A percentile compares a stretch with the other conserved stretches of the same genome.
These are phyloP conservation scores for Candida sp. DNA, from an alignment of 1,139 yeast species.

Conservation along the genomic window DNA sequence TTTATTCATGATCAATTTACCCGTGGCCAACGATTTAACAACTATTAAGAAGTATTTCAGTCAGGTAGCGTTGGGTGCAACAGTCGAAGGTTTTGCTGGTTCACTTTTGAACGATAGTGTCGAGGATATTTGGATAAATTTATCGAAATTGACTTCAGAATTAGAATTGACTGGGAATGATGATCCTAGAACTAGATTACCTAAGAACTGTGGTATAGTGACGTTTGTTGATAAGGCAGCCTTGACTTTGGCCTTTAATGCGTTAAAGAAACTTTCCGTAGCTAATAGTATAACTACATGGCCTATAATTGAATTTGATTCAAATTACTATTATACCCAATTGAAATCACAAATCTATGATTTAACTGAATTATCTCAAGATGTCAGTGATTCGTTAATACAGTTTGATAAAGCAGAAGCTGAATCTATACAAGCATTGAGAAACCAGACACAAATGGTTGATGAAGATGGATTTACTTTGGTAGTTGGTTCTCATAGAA, in stretches of 20 bases:
- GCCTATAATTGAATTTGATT: constrained; percentile 28
- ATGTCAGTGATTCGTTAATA: constrained; percentile 57
- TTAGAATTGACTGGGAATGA: constrained; percentile 34
- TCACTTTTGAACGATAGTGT: constrained; percentile 37
- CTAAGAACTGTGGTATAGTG: constrained; percentile 70
- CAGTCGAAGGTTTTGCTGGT: constrained; percentile 47
- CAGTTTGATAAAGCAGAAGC: constrained; percentile 74
- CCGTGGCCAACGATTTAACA: constrained; percentile 54
- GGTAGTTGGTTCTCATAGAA: constrained; percentile 84
- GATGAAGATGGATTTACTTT: constrained; percentile 94
- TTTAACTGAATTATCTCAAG: constrained; percentile 40
- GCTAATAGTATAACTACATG: constrained; percentile 21
- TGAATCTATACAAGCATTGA: constrained; percentile 57
- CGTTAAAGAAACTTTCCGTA: constrained; percentile 49
- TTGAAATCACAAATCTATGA: constrained; percentile 37
- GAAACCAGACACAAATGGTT: constrained; percentile 54
- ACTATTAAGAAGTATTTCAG: constrained; percentile 58
- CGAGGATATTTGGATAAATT: constrained; percentile 56
- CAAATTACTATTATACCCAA: constrained; percentile 25
- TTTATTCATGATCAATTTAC: constrained; percentile 75
- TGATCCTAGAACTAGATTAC: constrained; percentile 40
- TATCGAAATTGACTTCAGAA: constrained; percentile 60
- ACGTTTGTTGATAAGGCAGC: constrained; percentile 77
- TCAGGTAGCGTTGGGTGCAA: constrained; percentile 56
- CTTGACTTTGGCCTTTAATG: constrained; percentile 59